A percentile compares a stretch with the other conserved stretches of the same genome.
phyloP scores from a whole-genome alignment of 805 yeast species.

The Suhomyces sp. region DNA sequence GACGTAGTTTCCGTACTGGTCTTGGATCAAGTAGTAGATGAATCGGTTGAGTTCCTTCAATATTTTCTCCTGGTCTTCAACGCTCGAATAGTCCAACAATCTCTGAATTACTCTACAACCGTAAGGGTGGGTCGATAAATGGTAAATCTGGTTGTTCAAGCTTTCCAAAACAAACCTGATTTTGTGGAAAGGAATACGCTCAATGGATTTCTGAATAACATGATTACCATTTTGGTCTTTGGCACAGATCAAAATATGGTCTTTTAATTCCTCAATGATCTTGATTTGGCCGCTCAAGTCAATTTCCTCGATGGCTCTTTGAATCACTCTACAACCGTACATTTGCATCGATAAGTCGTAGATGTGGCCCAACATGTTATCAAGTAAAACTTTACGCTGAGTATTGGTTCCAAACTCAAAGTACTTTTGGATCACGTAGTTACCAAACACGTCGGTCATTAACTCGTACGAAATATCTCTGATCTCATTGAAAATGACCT shows the following conservation, averaged over 20 bases:
- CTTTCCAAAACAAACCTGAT: constrained; percentile 72
- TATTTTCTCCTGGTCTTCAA: constrained; percentile 62
- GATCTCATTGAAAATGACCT: constrained; percentile 79
- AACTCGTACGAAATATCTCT: constrained; percentile 69
- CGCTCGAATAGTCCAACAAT: constrained; percentile 72
- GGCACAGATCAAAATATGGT: constrained; percentile 54
- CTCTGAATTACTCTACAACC: constrained; percentile 98
- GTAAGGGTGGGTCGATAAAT: constrained; percentile 89
- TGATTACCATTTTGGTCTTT: constrained; percentile 98
- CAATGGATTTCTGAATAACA: constrained; percentile 93
- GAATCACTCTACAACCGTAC: constrained; percentile 98
- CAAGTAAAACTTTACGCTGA: constrained; percentile 68
- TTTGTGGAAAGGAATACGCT: constrained; percentile 68
- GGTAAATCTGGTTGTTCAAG: constrained; percentile 69
- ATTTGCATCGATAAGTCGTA: constrained; percentile 79
- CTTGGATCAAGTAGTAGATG: constrained; percentile 77
- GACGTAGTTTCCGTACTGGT: constrained; percentile 97
- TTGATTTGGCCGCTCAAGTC: constrained; percentile 59
- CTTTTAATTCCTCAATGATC: constrained; percentile 68
- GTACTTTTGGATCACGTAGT: constrained; percentile 92
- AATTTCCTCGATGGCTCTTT: constrained; percentile 81
- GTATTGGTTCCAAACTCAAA: constrained; percentile 76
- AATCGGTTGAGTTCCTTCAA: constrained; percentile 69
- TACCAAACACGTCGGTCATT: constrained; percentile 97
- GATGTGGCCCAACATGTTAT: constrained; percentile 70